Percentiles rank a stretch among this genome's conserved stretches.
These are phyloP conservation scores for Adansonia gregorii DNA, from an alignment of 441 rosid genomes.

Conservation along the genomic window DNA sequence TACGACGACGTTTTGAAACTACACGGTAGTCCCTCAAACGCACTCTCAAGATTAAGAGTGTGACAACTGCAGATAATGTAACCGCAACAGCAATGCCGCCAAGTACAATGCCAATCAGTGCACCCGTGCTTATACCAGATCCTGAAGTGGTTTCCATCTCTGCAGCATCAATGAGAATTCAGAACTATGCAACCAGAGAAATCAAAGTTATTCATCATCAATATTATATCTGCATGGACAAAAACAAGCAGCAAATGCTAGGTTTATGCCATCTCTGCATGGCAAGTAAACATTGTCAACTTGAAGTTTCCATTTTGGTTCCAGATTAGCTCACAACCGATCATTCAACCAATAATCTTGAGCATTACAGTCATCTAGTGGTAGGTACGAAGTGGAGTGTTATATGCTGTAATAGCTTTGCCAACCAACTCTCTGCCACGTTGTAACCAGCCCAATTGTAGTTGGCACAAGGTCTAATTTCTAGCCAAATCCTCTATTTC, in stretches of 20 bases:
- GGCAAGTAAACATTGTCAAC: conserved; percentile 2
- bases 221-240: not conserved
- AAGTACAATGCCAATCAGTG: conserved; percentile 63
- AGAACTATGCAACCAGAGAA: conserved; percentile 18
- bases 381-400: not conserved
- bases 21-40: conserved; percentile 46
- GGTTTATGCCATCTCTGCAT: not conserved
- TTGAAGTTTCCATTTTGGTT: not conserved
- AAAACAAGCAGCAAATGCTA: not conserved
- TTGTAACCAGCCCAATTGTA: not conserved
- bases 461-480: not conserved
- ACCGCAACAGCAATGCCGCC: conserved; percentile 81
- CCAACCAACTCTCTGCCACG: conserved; percentile 8
- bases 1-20: conserved; percentile 50
- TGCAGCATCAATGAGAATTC: conserved; percentile 36
- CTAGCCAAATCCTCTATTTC: conserved; percentile 12
- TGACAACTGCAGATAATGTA: conserved; percentile 65
- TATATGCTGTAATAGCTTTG: not conserved
- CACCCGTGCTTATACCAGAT: conserved; percentile 65
- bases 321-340: not conserved
- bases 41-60: conserved; percentile 62
- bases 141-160: conserved; percentile 37
- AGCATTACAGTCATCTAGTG: not conserved
- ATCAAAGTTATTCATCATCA: conserved; percentile 8
- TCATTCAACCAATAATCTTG: not conserved